Evolutionary conservation across 1,284 basidiomycete species (phyloP).

Genomic region (Grifola frondosa): DNA sequence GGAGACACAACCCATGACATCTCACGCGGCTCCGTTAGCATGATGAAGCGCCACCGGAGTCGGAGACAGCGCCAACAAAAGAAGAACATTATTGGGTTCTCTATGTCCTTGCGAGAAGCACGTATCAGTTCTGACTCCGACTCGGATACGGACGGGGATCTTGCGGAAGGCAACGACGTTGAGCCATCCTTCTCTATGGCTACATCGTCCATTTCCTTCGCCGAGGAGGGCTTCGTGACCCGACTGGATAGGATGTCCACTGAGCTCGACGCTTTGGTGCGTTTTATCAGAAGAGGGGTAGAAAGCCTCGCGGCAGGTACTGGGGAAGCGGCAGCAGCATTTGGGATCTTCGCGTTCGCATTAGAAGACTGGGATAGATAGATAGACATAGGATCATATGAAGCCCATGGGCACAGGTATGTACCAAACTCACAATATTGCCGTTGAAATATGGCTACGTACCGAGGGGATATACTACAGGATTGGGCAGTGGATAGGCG

Average conservation of each 20-base stretch:
- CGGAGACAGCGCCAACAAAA: conserved; percentile 52
- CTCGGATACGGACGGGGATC: conserved; percentile 37
- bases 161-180: conserved; percentile 23
- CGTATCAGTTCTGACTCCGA: conserved; percentile 40
- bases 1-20: conserved; percentile 60
- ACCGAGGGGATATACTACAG: not conserved
- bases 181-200: conserved; percentile 48
- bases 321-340: conserved; percentile 57
- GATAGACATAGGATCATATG: conserved; percentile 1
- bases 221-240: conserved; percentile 45
- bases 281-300: conserved; percentile 63
- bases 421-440: too few species aligned
- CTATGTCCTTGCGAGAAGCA: conserved; percentile 34
- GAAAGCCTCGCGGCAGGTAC: conserved; percentile 59
- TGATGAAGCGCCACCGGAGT: conserved; percentile 55
- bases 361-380: conserved; percentile 78
- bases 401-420: not conserved
- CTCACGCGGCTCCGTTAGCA: conserved; percentile 53
- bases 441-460: too few species aligned
- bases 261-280: conserved; percentile 70
- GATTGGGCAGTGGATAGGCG: not conserved
- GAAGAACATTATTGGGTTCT: conserved; percentile 63
- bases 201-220: conserved; percentile 36
- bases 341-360: conserved; percentile 73
- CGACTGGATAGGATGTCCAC: conserved; percentile 60